A percentile compares a stretch with the other conserved stretches of the same genome.
Evolutionary conservation across 176 grass and related monocot genomes (phyloP).

Genomic region (Hyparrhenia diplandra): DNA sequence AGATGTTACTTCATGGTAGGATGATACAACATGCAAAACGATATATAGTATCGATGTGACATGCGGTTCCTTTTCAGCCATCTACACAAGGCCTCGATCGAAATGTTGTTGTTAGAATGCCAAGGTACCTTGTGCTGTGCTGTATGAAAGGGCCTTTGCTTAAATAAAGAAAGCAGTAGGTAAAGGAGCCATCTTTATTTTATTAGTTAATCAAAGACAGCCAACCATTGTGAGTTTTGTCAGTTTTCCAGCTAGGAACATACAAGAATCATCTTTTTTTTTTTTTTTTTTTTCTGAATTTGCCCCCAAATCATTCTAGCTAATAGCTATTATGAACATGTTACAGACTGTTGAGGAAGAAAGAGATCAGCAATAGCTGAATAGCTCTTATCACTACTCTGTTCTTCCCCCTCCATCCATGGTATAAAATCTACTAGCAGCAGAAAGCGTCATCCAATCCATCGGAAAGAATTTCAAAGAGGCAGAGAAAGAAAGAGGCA

Average conservation of each 20-base stretch:
- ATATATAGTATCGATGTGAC: too few relatives aligned
- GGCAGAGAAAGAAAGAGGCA: neutral
- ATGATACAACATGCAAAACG: too few relatives aligned
- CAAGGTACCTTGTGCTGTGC: neutral
- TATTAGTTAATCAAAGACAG: neutral
- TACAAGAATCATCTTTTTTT: too few relatives aligned
- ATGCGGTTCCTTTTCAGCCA: too few relatives aligned
- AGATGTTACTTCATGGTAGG: too few relatives aligned
- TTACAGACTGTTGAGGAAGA: constrained; percentile 1
- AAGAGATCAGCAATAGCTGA: neutral
- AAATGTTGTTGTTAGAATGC: neutral
- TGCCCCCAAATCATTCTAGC: constrained; percentile 14
- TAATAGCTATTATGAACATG: constrained; percentile 42
- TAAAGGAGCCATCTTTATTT: constrained; percentile 4
- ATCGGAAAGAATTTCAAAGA: neutral
- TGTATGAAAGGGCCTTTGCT: neutral
- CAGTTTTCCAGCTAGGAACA: neutral
- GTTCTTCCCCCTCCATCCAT: neutral
- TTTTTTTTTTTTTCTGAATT: too few relatives aligned
- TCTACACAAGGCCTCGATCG: too few relatives aligned
- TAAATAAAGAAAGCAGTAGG: neutral
- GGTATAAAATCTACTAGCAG: neutral
- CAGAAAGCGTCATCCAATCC: neutral
- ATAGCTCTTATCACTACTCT: neutral
- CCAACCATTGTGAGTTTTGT: neutral